Conservation (phyloP, 257 asterid species). For the Paulownia fortunei region DNA sequence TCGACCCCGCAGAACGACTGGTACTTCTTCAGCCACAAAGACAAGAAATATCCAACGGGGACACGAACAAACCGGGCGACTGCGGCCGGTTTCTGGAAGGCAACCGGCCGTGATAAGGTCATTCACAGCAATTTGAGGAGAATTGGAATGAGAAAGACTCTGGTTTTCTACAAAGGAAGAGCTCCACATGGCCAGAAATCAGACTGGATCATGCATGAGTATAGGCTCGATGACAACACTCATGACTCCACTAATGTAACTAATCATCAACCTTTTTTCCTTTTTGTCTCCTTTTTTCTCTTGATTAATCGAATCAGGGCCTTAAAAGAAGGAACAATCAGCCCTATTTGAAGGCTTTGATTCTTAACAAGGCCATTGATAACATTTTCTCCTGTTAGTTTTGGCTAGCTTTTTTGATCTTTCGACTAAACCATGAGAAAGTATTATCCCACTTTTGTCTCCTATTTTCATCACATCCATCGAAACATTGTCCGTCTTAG, state of each 20-base stretch:
- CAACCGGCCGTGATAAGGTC: constrained; percentile 87
- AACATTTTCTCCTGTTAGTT: background rate
- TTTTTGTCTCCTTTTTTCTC: background rate
- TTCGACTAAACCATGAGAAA: too few relatives aligned
- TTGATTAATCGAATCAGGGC: constrained; percentile 23
- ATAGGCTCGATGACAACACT: constrained; percentile 68
- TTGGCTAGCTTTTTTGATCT: too few relatives aligned
- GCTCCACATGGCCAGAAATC: constrained; percentile 95
- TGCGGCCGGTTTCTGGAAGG: constrained; percentile 95
- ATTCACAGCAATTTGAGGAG: constrained; percentile 69
- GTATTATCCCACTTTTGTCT: too few relatives aligned
- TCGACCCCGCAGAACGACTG: constrained; percentile 89
- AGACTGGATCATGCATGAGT: constrained; percentile 95
- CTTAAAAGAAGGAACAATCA: constrained; percentile 9
- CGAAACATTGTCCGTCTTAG: too few relatives aligned
- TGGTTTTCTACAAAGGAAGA: constrained; percentile 84
- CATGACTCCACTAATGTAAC: constrained; percentile 39
- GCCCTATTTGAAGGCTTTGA: background rate
- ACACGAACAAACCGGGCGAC: constrained; percentile 91
- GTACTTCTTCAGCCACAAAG: constrained; percentile 95
- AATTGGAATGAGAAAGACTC: constrained; percentile 88
- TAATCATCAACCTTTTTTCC: background rate
- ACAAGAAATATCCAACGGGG: constrained; percentile 89
- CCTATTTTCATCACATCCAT: too few relatives aligned
- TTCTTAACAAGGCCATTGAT: background rate